Evolutionary conservation across 345 rosid species (phyloP).

Genomic region (Citrus reticulata): DNA sequence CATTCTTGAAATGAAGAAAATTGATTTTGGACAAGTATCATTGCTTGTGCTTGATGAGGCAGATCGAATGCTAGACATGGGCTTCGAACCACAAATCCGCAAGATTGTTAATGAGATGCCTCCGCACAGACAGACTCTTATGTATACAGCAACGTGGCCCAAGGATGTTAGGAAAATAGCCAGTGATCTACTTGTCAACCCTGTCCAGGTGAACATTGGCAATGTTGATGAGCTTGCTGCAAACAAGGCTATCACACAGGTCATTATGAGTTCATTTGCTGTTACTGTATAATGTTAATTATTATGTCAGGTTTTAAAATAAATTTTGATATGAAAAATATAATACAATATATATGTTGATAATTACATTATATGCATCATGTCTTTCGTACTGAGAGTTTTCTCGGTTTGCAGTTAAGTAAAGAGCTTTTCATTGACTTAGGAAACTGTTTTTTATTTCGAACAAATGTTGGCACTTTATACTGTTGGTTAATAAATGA

Average conservation of each 20-base stretch:
- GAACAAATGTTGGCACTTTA: background rate
- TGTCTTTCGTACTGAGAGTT: background rate
- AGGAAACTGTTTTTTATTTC: background rate
- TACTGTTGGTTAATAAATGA: background rate
- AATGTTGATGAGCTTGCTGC: slow-evolving; percentile 94
- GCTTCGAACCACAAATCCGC: slow-evolving; percentile 96
- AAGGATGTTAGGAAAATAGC: slow-evolving; percentile 96
- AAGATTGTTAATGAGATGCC: slow-evolving; percentile 95
- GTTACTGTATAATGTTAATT: background rate
- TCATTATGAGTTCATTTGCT: slow-evolving; percentile 18
- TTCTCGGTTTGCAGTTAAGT: background rate
- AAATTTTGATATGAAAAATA: background rate
- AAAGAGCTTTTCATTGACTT: background rate
- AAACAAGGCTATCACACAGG: slow-evolving; percentile 97
- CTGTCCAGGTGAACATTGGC: slow-evolving; percentile 97
- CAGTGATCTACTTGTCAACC: slow-evolving; percentile 78
- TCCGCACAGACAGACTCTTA: slow-evolving; percentile 82
- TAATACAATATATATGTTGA: background rate
- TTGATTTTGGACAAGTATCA: slow-evolving; percentile 78
- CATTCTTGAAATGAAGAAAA: slow-evolving; percentile 81
- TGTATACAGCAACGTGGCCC: slow-evolving; percentile 99
- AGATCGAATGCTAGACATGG: slow-evolving; percentile 99
- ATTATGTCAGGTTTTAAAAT: background rate
- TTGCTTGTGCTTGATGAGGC: slow-evolving; percentile 97
- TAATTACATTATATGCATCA: background rate